These are phyloP conservation scores for Malassezia equina DNA, from an alignment of 1,284 basidiomycete genomes.

Conservation along the genomic window DNA sequence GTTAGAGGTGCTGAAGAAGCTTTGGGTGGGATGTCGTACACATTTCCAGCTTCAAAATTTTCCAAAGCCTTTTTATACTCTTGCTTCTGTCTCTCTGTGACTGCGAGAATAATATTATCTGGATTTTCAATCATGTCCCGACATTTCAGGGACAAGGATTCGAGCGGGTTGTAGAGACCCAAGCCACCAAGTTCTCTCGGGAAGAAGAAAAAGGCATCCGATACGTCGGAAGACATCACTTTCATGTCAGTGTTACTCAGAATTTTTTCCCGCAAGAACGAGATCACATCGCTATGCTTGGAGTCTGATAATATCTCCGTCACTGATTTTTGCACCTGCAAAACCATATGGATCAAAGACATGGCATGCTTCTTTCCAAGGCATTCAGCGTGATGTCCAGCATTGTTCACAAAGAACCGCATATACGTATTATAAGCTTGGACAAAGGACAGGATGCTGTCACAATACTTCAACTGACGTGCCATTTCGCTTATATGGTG, in stretches of 20 bases:
- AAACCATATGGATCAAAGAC: background rate
- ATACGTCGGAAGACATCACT: background rate
- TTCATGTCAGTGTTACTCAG: background rate
- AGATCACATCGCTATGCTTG: background rate
- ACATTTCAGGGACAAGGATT: no score
- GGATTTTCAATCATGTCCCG: no score
- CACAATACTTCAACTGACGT: background rate
- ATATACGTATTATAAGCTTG: conserved; percentile 8
- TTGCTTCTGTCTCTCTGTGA: background rate
- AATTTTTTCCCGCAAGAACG: background rate
- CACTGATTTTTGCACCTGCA: background rate
- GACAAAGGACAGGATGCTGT: background rate
- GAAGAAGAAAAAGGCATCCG: conserved; percentile 1
- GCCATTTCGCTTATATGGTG: conserved; percentile 1
- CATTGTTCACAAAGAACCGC: background rate
- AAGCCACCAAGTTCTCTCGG: background rate
- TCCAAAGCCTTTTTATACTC: background rate
- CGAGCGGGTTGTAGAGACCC: background rate
- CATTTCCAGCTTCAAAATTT: background rate
- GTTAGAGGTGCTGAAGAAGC: background rate
- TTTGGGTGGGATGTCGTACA: background rate
- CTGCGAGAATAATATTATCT: background rate
- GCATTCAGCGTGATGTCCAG: background rate
- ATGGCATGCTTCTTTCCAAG: background rate
- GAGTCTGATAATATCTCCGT: background rate